Conservation (phyloP, 768 basidiomycete genomes). For the Agrocybe praecox region DNA sequence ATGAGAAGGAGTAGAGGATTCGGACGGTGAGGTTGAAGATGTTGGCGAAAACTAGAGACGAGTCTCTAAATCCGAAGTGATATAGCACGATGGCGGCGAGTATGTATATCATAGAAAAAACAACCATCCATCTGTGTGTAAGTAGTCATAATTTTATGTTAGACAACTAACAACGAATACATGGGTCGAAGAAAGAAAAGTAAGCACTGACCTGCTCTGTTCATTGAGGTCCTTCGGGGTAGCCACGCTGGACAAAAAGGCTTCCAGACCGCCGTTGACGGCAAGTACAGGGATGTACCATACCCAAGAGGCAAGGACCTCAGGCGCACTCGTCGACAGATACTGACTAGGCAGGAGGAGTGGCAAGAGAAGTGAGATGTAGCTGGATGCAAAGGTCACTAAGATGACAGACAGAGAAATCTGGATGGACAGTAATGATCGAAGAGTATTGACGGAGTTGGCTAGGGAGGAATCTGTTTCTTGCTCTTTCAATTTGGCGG, state of each 20-base stretch:
- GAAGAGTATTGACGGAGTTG: slow-evolving; percentile 54
- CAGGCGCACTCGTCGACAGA: slow-evolving; percentile 75
- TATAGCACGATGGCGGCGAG: slow-evolving; percentile 49
- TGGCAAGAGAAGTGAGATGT: slow-evolving; percentile 67
- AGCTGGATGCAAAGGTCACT: slow-evolving; percentile 73
- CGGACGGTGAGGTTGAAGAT: slow-evolving; percentile 65
- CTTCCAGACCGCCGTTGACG: slow-evolving; percentile 90
- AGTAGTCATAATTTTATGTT: slow-evolving; percentile 2
- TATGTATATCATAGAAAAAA: slow-evolving; percentile 73
- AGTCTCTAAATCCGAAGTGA: slow-evolving; percentile 56
- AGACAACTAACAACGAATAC: too few species aligned
- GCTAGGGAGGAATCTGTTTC: slow-evolving; percentile 24
- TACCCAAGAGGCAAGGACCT: slow-evolving; percentile 77
- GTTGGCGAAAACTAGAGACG: slow-evolving; percentile 77
- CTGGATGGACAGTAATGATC: slow-evolving; percentile 67
- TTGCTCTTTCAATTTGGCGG: slow-evolving; percentile 7
- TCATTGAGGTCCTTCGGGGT: slow-evolving; percentile 61
- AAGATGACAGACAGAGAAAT: slow-evolving; percentile 68
- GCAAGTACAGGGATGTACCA: slow-evolving; percentile 90
- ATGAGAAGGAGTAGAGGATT: slow-evolving; percentile 60
- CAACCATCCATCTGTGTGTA: slow-evolving; percentile 68
- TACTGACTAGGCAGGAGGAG: slow-evolving; percentile 75
- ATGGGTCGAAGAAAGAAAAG: too few species aligned
- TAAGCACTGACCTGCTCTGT: slow-evolving; percentile 59
- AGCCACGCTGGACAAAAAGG: slow-evolving; percentile 84